Conservation (phyloP, 495 filamentous ascomycete species). For the Staphylotrichum tortipilum region DNA sequence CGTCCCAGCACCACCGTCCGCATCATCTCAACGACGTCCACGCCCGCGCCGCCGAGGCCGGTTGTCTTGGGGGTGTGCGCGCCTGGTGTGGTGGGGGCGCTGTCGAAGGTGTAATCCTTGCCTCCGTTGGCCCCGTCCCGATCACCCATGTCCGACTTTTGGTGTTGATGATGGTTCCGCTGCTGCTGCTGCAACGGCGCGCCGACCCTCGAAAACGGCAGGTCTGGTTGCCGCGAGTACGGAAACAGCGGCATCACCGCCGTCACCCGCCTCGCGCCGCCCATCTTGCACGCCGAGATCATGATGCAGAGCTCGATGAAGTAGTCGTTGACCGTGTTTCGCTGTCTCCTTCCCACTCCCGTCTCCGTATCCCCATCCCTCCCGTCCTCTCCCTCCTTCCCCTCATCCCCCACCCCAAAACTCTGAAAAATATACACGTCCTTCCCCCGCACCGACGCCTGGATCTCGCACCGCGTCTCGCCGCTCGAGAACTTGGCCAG, state of each 20-base stretch:
- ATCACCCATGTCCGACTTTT: background rate
- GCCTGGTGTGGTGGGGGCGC: slow-evolving; percentile 72
- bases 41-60: slow-evolving; percentile 49
- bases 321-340: slow-evolving; percentile 82
- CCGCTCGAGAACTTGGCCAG: slow-evolving; percentile 88
- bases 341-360: slow-evolving; percentile 24
- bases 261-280: slow-evolving; percentile 82
- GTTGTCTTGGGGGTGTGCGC: slow-evolving; percentile 55
- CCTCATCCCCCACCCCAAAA: slow-evolving; percentile 16
- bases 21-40: slow-evolving; percentile 59
- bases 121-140: background rate
- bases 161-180: background rate
- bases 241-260: slow-evolving; percentile 94
- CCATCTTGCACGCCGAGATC: slow-evolving; percentile 96
- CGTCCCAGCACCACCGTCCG: slow-evolving; percentile 21
- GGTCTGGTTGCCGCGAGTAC: slow-evolving; percentile 88
- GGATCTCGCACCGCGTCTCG: slow-evolving; percentile 89
- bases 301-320: slow-evolving; percentile 93
- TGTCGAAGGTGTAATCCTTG: slow-evolving; percentile 45
- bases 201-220: slow-evolving; percentile 90
- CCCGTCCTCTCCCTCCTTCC: background rate
- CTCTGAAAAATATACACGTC: slow-evolving; percentile 97
- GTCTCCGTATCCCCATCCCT: slow-evolving; percentile 38
- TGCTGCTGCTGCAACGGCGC: slow-evolving; percentile 51
- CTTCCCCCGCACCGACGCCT: slow-evolving; percentile 91